These are phyloP conservation scores for Fistulinella staudtii DNA, from an alignment of 1,284 basidiomycete species.

Conservation along the genomic window DNA sequence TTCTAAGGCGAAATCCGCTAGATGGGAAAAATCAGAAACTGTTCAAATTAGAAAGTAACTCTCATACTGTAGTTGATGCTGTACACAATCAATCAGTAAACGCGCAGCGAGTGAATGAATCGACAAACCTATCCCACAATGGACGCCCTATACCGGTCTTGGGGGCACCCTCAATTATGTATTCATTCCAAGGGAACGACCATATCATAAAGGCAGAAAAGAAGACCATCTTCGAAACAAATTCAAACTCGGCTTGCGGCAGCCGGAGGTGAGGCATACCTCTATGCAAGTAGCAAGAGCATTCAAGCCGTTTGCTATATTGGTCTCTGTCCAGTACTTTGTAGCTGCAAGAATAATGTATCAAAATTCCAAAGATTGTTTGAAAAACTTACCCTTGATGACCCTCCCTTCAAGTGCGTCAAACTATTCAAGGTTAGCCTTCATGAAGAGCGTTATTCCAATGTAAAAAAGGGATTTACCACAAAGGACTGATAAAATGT, in stretches of 20 bases:
- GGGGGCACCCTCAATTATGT: conserved; percentile 38
- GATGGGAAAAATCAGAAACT: conserved; percentile 8
- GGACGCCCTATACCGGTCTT: conserved; percentile 58
- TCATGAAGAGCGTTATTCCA: background rate
- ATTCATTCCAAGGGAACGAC: conserved; percentile 75
- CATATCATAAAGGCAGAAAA: conserved; percentile 76
- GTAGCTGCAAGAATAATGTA: conserved; percentile 43
- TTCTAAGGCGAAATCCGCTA: conserved; percentile 64
- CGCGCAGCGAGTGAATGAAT: background rate
- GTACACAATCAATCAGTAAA: conserved; percentile 11
- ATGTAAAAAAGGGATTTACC: conserved; percentile 39
- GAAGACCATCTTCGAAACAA: conserved; percentile 70
- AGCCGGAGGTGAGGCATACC: conserved; percentile 36
- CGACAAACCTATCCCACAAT: conserved; percentile 64
- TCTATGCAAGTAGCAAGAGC: conserved; percentile 82
- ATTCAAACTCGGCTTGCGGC: conserved; percentile 2
- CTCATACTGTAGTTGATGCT: conserved; percentile 69
- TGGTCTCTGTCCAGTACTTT: conserved; percentile 73
- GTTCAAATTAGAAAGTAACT: background rate
- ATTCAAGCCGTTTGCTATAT: conserved; percentile 78
- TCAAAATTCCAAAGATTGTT: background rate
- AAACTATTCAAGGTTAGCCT: conserved; percentile 43
- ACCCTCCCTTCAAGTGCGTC: conserved; percentile 53
- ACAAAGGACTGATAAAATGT: conserved; percentile 78
- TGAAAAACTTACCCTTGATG: conserved; percentile 47